These are phyloP conservation scores for Claviceps humidiphila DNA, from an alignment of 2,329 filamentous ascomycete genomes.

Conservation along the genomic window DNA sequence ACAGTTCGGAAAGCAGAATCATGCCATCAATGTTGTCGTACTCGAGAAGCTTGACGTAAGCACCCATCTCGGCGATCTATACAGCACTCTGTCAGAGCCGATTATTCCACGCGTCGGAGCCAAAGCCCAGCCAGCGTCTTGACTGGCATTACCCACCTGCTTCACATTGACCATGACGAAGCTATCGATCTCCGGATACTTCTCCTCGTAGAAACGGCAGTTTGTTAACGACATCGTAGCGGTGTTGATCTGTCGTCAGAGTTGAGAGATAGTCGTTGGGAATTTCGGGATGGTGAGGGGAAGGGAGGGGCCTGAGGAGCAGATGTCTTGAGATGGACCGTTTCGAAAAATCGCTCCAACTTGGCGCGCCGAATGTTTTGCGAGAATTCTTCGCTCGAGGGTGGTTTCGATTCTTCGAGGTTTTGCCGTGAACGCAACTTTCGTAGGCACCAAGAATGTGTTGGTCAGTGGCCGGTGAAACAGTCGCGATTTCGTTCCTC, in stretches of 20 bases:
- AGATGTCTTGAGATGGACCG: conserved; percentile 16
- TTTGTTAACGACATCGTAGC: conserved; percentile 87
- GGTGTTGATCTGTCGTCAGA: conserved; percentile 36
- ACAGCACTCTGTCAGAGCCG: conserved; percentile 6
- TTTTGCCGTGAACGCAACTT: not conserved
- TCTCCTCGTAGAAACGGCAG: conserved; percentile 95
- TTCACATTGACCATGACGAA: conserved; percentile 99
- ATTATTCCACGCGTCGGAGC: not conserved
- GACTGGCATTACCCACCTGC: conserved; percentile 56
- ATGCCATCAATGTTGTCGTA: conserved; percentile 99
- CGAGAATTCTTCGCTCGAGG: not conserved
- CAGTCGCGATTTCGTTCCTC: not conserved
- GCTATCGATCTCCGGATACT: conserved; percentile 89
- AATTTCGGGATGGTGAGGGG: not conserved
- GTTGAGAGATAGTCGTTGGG: conserved; percentile 12
- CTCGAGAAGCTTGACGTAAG: conserved; percentile 97
- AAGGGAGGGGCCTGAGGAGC: not conserved
- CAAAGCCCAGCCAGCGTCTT: conserved; percentile 6
- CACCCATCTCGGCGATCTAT: conserved; percentile 98
- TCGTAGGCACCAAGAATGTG: not conserved
- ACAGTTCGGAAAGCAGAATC: conserved; percentile 96
- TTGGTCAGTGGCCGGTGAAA: not conserved
- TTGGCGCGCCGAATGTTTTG: not conserved
- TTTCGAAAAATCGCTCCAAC: conserved; percentile 8
- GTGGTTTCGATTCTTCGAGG: not conserved